Conservation (phyloP, 768 basidiomycete species). For the Suillus cothurnatus region DNA sequence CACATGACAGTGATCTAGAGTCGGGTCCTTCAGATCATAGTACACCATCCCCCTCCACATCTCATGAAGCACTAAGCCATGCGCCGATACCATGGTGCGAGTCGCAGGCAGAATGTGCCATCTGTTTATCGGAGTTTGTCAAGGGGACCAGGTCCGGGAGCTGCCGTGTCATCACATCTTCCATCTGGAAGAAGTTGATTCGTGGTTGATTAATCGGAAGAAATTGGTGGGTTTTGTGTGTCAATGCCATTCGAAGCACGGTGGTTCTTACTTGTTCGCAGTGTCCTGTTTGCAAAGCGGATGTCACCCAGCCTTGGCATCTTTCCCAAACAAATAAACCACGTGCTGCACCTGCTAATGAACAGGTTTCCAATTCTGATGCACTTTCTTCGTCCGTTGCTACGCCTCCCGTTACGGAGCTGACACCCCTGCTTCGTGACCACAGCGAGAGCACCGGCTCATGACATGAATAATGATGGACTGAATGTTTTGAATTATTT, state of each 20-base stretch:
- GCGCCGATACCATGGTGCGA: conserved; percentile 73
- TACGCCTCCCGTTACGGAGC: conserved; percentile 28
- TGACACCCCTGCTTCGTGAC: conserved; percentile 35
- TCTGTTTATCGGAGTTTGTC: conserved; percentile 86
- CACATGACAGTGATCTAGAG: conserved; percentile 40
- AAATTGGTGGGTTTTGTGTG: conserved; percentile 69
- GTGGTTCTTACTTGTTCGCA: conserved; percentile 32
- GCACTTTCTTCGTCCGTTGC: conserved; percentile 16
- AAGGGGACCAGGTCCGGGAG: conserved; percentile 89
- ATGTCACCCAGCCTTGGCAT: conserved; percentile 71
- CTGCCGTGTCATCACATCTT: conserved; percentile 95
- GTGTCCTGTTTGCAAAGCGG: conserved; percentile 93
- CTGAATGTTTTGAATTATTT: conserved; percentile 22
- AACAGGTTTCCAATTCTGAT: conserved; percentile 6
- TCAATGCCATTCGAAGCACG: neutral
- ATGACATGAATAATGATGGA: conserved; percentile 14
- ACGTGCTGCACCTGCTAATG: conserved; percentile 8
- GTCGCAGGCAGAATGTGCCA: conserved; percentile 85
- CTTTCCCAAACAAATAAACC: conserved; percentile 22
- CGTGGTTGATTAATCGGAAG: conserved; percentile 91
- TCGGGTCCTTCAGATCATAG: conserved; percentile 29
- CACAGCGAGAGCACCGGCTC: conserved; percentile 15
- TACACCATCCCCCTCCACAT: conserved; percentile 25
- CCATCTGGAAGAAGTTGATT: conserved; percentile 88
- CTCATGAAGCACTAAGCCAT: conserved; percentile 23